Base-by-base conservation (phyloP, 78 protist genomes). In the Creolimax fragrantissima region DNA sequence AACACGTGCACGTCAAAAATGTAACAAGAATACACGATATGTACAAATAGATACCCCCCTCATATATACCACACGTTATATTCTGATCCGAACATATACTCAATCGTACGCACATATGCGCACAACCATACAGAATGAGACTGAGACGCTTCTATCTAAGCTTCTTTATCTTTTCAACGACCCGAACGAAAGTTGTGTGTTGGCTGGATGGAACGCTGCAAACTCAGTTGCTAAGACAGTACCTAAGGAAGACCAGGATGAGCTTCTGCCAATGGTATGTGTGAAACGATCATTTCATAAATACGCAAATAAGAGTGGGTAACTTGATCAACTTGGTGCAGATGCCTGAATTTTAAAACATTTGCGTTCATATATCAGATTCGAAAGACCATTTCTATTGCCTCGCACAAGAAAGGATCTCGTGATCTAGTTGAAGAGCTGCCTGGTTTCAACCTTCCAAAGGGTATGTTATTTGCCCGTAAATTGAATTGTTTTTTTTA, bases 381-480 rank as follows among this genome's bases (percentile, higher is more conserved):
- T 24, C 74, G 74, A 58, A 58, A 58, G 74, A 58, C 74, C 74
- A 58, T 58, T 24, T 58, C 74, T 17, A 32, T 58, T 17, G 74
- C 74, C 11, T 58, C 74, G 1, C 74, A 58, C 74, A 58, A 58
- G 74, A 58, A 58, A 24, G 74, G 74, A 58, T 58, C 74, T 58
- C 74, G 36, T 89, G 84, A 67, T 92, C 39, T 32, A 44, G 4
- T 85, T 85, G 86, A 83, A 5, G 86, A 83, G 37, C 7, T 83
- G 42, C 86, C 86, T 4, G 41, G 93, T 3, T 36, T 95, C 43
- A n/a, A 45, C 58, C 67, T 90, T 4, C 92, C 93, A 43, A 67
- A 84, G 42, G 96, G 93, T 58, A 58, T 32, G 74, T n/a, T n/a
- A n/a, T n/a, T n/a, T n/a, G n/a, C n/a, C n/a, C n/a, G n/a, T n/a